Evolutionary conservation across 345 rosid genomes (phyloP), one percentile per base, ranked within the genome.

Genomic region (Populus pruinosa): DNA sequence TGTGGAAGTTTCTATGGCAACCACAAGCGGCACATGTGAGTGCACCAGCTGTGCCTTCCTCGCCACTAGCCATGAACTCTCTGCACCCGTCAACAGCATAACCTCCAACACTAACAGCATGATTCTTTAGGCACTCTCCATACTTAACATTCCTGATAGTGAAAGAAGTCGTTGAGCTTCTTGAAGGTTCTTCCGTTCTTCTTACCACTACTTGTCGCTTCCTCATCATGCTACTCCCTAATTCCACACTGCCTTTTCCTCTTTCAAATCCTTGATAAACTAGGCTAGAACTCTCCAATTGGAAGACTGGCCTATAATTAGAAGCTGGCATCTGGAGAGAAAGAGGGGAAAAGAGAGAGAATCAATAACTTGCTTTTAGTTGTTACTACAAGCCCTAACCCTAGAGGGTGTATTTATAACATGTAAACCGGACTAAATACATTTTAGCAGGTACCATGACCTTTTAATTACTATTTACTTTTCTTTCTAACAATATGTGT

Each of bases 1-100:
- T 55, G 59, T 82, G 85, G 79, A 78, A 82, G 70, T 49, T 82
- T 23, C 85, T 70, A 53, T 82, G 85, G 73, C 85, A 82, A 71
- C 85, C 85, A 75, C 85, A 82, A n/a, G 85, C 85, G 56, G 85
- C 85, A 55, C 85, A 82, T 66, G 82, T 78, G 36, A 82, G 79
- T 13, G 85, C 79, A 64, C 49, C 77, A 23, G 35, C n/a, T 29
- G 85, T 75, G 10, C 79, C 79, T 75, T 82, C 82, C 39, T 78
- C 85, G 2, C 91, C 89, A 62, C 87, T 89, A 33, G 97, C 92
- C 91, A 90, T 88, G 87, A 90, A 92, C 83, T 92, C 97, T 35
- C 94, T 88, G 86, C 97, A 92, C 1, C 97, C 97, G 8, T 92
- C 97, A 6, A 92, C 91, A 9, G 92, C 94, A 65, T 86, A 86